Conservation (phyloP, 1,284 basidiomycete species). For the Cronartium quercuum region DNA sequence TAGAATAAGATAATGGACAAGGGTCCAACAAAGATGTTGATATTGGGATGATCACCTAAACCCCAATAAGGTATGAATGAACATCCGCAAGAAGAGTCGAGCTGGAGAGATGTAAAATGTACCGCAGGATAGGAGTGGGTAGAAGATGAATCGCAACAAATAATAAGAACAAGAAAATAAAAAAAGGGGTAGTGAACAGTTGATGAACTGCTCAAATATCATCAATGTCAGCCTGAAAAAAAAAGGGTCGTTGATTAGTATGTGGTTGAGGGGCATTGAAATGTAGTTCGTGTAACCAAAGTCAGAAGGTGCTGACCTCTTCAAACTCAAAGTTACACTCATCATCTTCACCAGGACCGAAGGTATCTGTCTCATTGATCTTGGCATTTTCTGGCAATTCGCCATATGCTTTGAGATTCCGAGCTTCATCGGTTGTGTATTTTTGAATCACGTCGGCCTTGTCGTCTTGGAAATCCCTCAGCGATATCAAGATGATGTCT, state of each 20-base stretch:
- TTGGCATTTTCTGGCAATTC: slow-evolving; percentile 96
- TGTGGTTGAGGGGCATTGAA: neutral
- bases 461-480: slow-evolving; percentile 98
- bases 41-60: neutral
- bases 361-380: slow-evolving; percentile 94
- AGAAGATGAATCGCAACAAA: neutral
- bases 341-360: slow-evolving; percentile 73
- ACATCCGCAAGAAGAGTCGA: neutral
- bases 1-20: neutral
- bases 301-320: slow-evolving; percentile 43
- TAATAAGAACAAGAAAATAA: neutral
- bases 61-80: neutral
- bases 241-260: neutral
- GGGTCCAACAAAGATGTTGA: neutral
- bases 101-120: neutral
- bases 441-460: slow-evolving; percentile 99
- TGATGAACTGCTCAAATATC: neutral
- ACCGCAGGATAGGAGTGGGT: neutral
- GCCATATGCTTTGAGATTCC: slow-evolving; percentile 92
- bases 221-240: slow-evolving; percentile 9
- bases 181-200: neutral
- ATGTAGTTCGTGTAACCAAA: neutral
- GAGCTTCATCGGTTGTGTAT: slow-evolving; percentile 90
- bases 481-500: slow-evolving; percentile 90
- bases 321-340: slow-evolving; percentile 49